Conservation (phyloP, 345 rosid genomes). For the Eucalyptus coolabah region DNA sequence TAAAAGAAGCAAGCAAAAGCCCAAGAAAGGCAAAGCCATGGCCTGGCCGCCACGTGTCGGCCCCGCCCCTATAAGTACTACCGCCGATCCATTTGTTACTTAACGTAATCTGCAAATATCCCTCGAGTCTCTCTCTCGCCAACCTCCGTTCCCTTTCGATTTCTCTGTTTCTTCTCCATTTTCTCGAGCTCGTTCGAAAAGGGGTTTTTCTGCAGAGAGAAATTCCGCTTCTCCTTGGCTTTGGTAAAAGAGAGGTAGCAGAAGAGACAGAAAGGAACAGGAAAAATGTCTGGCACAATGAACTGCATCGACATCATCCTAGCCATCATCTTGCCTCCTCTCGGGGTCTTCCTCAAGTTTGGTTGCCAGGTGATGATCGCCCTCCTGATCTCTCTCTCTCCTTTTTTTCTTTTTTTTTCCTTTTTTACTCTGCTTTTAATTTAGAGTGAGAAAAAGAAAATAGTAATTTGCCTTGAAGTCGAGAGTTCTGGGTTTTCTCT, state of each 20-base stretch:
- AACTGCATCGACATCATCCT: constrained; percentile 61
- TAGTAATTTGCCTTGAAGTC: background rate
- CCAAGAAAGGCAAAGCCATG: background rate
- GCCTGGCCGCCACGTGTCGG: background rate
- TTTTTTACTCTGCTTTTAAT: too few species aligned
- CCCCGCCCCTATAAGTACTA: background rate
- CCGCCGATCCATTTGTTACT: background rate
- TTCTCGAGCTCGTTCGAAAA: background rate
- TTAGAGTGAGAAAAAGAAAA: background rate
- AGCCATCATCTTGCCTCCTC: constrained; percentile 90
- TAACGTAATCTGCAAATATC: background rate
- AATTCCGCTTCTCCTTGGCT: background rate
- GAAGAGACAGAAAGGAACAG: background rate
- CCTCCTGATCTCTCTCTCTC: too few species aligned
- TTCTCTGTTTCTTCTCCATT: background rate
- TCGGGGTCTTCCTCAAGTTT: constrained; percentile 81
- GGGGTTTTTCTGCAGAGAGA: background rate
- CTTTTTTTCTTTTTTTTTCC: fast-evolving
- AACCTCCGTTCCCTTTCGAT: background rate
- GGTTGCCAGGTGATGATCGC: constrained; percentile 40
- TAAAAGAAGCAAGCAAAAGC: background rate
- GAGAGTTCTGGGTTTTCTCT: background rate
- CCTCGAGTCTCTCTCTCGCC: background rate
- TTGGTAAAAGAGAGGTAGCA: background rate
- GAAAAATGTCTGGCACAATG: constrained; percentile 38